Evolutionary conservation across 768 basidiomycete species (phyloP).

Genomic region (Tubosaeta sp.): DNA sequence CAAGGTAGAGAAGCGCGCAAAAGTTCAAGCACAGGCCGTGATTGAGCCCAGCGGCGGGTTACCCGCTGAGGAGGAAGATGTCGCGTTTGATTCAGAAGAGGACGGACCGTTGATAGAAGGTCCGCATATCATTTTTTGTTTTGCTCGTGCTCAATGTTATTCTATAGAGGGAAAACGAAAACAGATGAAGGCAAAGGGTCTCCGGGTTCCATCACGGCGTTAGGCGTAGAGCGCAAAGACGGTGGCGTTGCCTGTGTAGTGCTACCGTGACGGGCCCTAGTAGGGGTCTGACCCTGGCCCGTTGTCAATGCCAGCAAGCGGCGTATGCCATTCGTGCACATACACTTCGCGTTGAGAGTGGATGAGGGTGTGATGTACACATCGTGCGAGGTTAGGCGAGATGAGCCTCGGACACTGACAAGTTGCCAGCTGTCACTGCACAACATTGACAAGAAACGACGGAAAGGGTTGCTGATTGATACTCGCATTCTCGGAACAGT

Average conservation of each 20-base stretch:
- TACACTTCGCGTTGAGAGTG: too few species aligned
- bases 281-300: constrained; percentile 1
- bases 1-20: constrained; percentile 81
- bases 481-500: not conserved
- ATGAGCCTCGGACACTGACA: not conserved
- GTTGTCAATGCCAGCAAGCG: not conserved
- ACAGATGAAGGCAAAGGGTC: constrained; percentile 71
- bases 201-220: constrained; percentile 57
- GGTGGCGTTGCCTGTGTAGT: constrained; percentile 7
- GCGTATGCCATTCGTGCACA: constrained; percentile 8
- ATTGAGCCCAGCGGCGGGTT: constrained; percentile 24
- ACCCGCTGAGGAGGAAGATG: constrained; percentile 28
- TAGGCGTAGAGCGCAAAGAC: constrained; percentile 27
- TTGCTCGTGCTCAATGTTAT: constrained; percentile 1
- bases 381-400: too few species aligned
- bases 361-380: too few species aligned
- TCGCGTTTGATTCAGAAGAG: constrained; percentile 69
- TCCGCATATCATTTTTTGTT: constrained; percentile 34
- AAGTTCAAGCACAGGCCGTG: constrained; percentile 33
- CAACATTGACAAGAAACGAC: not conserved
- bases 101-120: constrained; percentile 78
- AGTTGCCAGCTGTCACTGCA: not conserved
- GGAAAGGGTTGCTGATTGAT: not conserved
- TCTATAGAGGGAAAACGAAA: constrained; percentile 65
- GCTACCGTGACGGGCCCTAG: not conserved